A percentile compares a stretch with the other conserved stretches of the same genome.
These are phyloP conservation scores for Diaporthe caulivora DNA, from an alignment of 2,329 filamentous ascomycete species.

Conservation along the genomic window DNA sequence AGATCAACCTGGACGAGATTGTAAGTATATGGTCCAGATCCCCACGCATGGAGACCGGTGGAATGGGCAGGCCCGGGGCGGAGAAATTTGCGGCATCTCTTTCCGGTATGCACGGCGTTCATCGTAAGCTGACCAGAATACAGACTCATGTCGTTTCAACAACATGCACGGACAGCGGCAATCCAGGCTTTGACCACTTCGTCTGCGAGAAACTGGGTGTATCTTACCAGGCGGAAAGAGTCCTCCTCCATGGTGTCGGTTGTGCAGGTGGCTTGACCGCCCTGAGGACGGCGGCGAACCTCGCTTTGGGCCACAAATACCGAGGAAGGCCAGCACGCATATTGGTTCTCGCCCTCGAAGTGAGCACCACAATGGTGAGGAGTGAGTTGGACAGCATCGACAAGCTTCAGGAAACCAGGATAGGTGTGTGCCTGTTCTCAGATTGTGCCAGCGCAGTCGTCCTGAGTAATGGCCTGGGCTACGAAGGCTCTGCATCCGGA, in stretches of 20 bases:
- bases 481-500: conserved; percentile 42
- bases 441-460: conserved; percentile 77
- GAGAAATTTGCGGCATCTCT: background rate
- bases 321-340: conserved; percentile 71
- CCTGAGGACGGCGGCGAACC: conserved; percentile 73
- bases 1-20: conserved; percentile 64
- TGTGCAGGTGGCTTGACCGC: conserved; percentile 74
- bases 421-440: conserved; percentile 76
- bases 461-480: conserved; percentile 73
- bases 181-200: conserved; percentile 76
- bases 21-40: conserved; percentile 3
- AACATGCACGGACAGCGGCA: conserved; percentile 77
- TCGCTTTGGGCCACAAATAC: conserved; percentile 73
- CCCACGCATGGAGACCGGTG: background rate
- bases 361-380: conserved; percentile 71
- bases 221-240: conserved; percentile 70
- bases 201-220: conserved; percentile 71
- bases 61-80: background rate
- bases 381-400: conserved; percentile 75
- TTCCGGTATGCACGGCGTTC: background rate
- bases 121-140: background rate
- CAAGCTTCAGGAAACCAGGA: conserved; percentile 69
- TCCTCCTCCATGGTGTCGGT: conserved; percentile 75
- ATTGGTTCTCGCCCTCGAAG: conserved; percentile 74
- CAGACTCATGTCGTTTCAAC: conserved; percentile 75